Base-by-base conservation (phyloP, 2,329 filamentous ascomycete genomes). In the Raffaelea arxii region DNA sequence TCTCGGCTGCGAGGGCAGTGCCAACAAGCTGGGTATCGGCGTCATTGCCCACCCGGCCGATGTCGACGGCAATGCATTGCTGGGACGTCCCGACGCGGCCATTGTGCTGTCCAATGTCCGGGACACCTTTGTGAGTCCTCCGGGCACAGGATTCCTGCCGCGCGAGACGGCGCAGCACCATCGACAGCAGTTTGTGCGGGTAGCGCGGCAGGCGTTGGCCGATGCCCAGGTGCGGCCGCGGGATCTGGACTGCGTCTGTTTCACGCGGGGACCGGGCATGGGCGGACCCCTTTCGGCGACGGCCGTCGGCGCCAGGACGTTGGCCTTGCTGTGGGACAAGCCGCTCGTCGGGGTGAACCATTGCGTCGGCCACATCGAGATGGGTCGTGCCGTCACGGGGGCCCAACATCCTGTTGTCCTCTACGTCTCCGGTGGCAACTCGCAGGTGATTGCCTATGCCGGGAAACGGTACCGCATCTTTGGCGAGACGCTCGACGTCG, bases 291-390 rank as follows among this genome's bases (percentile, higher is more conserved):
- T 98, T 24, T 85, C 90, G 52, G 82, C 82, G 51, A 88, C 94
- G 14, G 91, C 91, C 25, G 71, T 97, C 30, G 90, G 24, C 1
- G 92, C 90, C 19, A 78, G 92, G 50, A 87, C 86, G 52, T 70
- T 97, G 41, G 24, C 48, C 50, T 68, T 95, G 49, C 74, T 98
- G 16, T 98, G 92, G 92, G 75, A 71, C 45, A 88, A 87, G 65
- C 81, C 85, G n/a, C 72, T 98, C 32, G 83, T 98, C 3, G 91
- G 89, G 22, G 92, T 98, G 23, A 98, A 98, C 67, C 92, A 98
- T 67, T 98, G 92, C 65, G 86, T 98, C 41, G 92, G 92, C 38
- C 92, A 98, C 66, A 97, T 98, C 58, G 92, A 98, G 70, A 98
- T 98, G 92, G 92, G 92, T 25, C 78, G 92, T 43, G 77, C 85